Evolutionary conservation across 768 basidiomycete genomes (phyloP).

Genomic region (Termitomyces sp.): DNA sequence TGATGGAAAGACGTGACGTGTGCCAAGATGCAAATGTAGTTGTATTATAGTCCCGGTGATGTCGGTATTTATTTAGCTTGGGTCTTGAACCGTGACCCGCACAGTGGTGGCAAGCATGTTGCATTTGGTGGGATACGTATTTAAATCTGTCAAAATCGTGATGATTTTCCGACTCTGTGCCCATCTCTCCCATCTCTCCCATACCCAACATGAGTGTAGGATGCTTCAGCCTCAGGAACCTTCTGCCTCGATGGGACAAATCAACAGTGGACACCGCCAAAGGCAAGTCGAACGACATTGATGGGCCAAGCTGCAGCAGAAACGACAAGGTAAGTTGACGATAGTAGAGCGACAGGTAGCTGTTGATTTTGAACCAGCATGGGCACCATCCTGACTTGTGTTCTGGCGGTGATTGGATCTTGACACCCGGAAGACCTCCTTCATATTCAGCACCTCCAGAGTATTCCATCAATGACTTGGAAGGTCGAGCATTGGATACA

Average conservation of each 20-base stretch:
- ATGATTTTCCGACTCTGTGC: not conserved
- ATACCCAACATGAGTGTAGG: conserved; percentile 5
- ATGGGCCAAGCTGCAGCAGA: not conserved
- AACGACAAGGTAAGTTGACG: conserved; percentile 4
- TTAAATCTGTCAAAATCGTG: not conserved
- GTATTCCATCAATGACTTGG: conserved; percentile 3
- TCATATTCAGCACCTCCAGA: conserved; percentile 27
- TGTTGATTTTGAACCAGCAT: not conserved
- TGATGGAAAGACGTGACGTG: too few species aligned
- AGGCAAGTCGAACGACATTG: not conserved
- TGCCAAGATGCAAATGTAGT: too few species aligned
- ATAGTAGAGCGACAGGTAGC: not conserved
- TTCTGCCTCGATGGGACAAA: conserved; percentile 1
- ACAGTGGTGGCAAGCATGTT: too few species aligned
- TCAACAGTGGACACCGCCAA: not conserved
- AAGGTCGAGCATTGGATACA: conserved; percentile 17
- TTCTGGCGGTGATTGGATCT: conserved; percentile 23
- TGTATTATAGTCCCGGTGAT: conserved; percentile 4
- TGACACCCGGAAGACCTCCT: conserved; percentile 33
- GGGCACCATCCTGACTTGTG: not conserved
- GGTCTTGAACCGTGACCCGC: too few species aligned
- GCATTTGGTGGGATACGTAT: not conserved
- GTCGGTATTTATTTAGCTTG: conserved; percentile 6
- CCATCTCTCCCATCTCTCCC: not conserved
- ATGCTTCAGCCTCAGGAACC: conserved; percentile 13